These are phyloP conservation scores for Aspergillus avenaceus DNA, from an alignment of 495 filamentous ascomycete species.

Conservation along the genomic window DNA sequence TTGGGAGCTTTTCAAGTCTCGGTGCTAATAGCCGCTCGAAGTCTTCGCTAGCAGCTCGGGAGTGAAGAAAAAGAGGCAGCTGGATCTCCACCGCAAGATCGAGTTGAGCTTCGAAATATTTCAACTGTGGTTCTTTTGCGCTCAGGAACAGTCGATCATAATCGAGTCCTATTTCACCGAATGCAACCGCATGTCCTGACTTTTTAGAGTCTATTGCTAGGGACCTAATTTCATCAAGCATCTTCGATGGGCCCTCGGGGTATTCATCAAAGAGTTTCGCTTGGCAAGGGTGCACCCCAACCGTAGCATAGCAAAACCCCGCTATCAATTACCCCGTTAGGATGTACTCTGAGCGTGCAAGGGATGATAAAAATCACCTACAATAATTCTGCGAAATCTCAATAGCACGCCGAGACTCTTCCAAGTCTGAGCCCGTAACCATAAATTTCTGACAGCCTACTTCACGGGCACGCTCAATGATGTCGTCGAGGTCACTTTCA, in stretches of 20 bases:
- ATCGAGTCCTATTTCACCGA: constrained; percentile 94
- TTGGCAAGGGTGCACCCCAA: constrained; percentile 90
- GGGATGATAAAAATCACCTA: constrained; percentile 32
- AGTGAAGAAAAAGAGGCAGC: constrained; percentile 86
- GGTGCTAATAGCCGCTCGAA: constrained; percentile 64
- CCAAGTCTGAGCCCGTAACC: constrained; percentile 86
- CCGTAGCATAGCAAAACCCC: constrained; percentile 77
- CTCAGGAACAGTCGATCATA: constrained; percentile 86
- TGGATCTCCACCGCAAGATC: constrained; percentile 73
- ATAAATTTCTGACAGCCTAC: constrained; percentile 85
- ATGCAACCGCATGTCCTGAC: constrained; percentile 63
- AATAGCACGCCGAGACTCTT: constrained; percentile 70
- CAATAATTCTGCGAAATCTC: constrained; percentile 68
- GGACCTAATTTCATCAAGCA: constrained; percentile 56
- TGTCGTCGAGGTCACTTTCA: constrained; percentile 69
- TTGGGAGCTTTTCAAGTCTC: constrained; percentile 54
- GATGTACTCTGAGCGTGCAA: not conserved
- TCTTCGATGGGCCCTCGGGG: constrained; percentile 48
- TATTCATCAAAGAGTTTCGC: constrained; percentile 63
- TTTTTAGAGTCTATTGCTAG: constrained; percentile 48
- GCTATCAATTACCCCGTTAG: constrained; percentile 41
- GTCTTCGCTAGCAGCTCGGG: constrained; percentile 74
- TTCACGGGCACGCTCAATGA: constrained; percentile 69
- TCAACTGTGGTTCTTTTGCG: constrained; percentile 69
- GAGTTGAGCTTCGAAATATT: constrained; percentile 78